phyloP scores from a whole-genome alignment of 805 yeast genomes.

The Teunomyces panamensis region DNA sequence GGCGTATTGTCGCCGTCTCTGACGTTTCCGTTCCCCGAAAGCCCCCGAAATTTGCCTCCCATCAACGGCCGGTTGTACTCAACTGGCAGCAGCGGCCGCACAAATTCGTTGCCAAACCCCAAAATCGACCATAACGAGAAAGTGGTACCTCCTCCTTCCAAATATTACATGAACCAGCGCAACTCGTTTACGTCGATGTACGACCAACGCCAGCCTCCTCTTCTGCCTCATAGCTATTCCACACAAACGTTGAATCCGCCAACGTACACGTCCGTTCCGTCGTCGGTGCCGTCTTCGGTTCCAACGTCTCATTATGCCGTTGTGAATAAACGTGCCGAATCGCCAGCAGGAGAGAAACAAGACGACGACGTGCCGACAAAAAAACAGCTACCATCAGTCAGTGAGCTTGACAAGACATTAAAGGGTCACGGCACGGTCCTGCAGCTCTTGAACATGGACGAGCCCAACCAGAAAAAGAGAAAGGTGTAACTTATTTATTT shows the following conservation, averaged over 20 bases:
- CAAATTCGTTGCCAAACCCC: conserved; percentile 21
- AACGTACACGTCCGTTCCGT: background rate
- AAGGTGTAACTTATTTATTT: conserved; percentile 3
- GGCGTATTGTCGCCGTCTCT: background rate
- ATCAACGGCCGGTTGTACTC: conserved; percentile 2
- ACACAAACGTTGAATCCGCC: background rate
- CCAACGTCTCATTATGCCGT: conserved; percentile 1
- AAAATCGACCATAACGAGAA: conserved; percentile 8
- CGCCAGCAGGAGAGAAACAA: no score
- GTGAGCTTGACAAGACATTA: conserved; percentile 34
- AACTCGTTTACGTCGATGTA: conserved; percentile 19
- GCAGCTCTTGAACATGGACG: conserved; percentile 2
- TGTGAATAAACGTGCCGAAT: background rate
- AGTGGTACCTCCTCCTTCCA: background rate
- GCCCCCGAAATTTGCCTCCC: background rate
- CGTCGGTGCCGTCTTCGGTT: background rate
- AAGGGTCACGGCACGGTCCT: conserved; percentile 9
- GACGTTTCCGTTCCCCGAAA: background rate
- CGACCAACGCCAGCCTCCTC: conserved; percentile 7
- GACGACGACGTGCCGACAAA: conserved; percentile 5
- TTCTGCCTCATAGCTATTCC: background rate
- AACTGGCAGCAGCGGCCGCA: conserved; percentile 11
- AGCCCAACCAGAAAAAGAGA: conserved; percentile 9
- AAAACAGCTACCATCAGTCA: conserved; percentile 33
- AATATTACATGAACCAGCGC: conserved; percentile 11